Evolutionary conservation across 345 rosid species (phyloP), one percentile per base, ranked within the genome.

Genomic region (Syzygium grande): DNA sequence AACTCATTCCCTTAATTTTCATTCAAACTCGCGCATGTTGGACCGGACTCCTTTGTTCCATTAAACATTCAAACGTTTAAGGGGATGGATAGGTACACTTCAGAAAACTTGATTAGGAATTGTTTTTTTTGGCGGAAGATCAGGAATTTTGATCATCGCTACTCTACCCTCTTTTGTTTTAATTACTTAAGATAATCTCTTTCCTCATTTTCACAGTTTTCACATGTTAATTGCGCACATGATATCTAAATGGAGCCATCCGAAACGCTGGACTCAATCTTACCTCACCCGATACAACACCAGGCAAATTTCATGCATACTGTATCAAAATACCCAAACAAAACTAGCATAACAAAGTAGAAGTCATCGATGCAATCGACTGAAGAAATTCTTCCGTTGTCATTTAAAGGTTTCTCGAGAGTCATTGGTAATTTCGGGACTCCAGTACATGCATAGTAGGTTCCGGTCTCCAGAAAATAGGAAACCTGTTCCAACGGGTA

Each of bases 301-400:
- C 17, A 30, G 43, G 16, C 34, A n/a, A 61, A 61, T 61, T 61
- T 61, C 38, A 61, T 13, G 2, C 34, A 13, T 2, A 10, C 27
- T 11, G 2, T 58, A 58, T 23, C 3, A 58, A 58, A 9, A 58
- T 4, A 58, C 29, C 15, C 2, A 0, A 0, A 61, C 34, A n/a
- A n/a, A 13, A 61, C 11, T 61, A 13, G 1, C 13, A 61, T 3
- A 7, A 59, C 0, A 6, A 6, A n/a, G 2, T 13, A n/a, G 9
- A n/a, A n/a, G 9, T 13, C 9, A 0, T 14, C 6, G 0, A n/a
- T 0, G 2, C 1, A 61, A 0, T n/a, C 29, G n/a, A n/a, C n/a
- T n/a, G 5, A 61, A 61, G 19, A 61, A 61, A 3, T 61, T 61
- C 38, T 61, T 17, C 2, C 34, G 5, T 13, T 61, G 13, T 13